phyloP scores from a whole-genome alignment of 257 asterid genomes.

The Primulina tabacum region DNA sequence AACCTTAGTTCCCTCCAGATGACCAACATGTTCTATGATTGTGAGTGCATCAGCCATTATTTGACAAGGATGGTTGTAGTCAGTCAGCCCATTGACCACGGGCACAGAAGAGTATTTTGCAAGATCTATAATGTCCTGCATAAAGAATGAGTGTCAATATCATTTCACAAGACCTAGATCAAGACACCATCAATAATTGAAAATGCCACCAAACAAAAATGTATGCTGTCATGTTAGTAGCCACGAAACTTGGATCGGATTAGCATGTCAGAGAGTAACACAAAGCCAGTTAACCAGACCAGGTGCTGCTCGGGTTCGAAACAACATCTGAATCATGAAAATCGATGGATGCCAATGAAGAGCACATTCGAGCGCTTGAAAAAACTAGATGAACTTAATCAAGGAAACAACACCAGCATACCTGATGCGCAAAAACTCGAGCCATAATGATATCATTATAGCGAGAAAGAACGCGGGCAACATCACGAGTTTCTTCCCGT shows the following conservation, averaged over 20 bases:
- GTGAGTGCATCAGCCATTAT: constrained; percentile 99
- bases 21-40: constrained; percentile 84
- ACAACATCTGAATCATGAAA: neutral
- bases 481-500: constrained; percentile 96
- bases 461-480: constrained; percentile 94
- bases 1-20: constrained; percentile 86
- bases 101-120: constrained; percentile 82
- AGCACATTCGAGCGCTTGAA: neutral
- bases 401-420: constrained; percentile 57
- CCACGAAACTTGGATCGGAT: neutral
- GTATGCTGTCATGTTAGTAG: constrained; percentile 3
- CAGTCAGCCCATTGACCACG: constrained; percentile 89
- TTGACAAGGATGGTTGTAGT: constrained; percentile 95
- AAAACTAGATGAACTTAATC: constrained; percentile 16
- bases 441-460: constrained; percentile 98
- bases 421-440: constrained; percentile 97
- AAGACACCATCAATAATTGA: neutral
- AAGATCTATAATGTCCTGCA: constrained; percentile 88
- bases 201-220: neutral
- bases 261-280: neutral
- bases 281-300: constrained; percentile 9
- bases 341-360: neutral
- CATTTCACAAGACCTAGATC: neutral
- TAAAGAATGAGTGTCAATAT: constrained; percentile 19
- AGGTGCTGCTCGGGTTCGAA: neutral